Base-by-base conservation (phyloP, 2,329 filamentous ascomycete species). In the Aspergillus costaricaensis region DNA sequence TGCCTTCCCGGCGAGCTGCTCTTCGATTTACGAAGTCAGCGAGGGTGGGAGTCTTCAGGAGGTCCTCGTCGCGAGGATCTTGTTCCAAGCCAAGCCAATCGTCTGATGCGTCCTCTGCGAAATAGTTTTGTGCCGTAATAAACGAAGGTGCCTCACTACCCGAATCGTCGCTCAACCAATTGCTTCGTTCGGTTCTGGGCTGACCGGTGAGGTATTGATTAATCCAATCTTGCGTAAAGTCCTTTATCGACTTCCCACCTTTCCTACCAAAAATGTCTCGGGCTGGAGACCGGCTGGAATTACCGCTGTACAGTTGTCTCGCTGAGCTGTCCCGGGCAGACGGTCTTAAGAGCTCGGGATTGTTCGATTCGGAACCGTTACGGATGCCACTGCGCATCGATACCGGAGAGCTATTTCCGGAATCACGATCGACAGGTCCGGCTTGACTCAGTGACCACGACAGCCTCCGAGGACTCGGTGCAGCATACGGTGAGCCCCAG, bases 401-500 rank as follows among this genome's bases (percentile, higher is more conserved):
- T 55, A 65, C 66, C 32, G 75, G 74, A 43, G 77, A 79, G 65
- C 65, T 73, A 41, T 71, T 72, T 49, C 68, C 64, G 19, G 74
- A 76, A 47, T 63, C 70, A 55, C 63, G 68, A 56, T 72, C 71
- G 58, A 74, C 47, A 55, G 88, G 60, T 77, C 77, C 68, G 83
- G 85, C 74, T 63, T 76, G 76, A 64, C 73, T 76, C 43, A 76
- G 61, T 55, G 74, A 73, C 65, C 74, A 71, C 60, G 78, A 77
- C 23, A 77, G 67, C 65, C 73, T 72, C 54, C 77, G 74, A 54
- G 78, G 75, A 66, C 79, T 89, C 12, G 83, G 80, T 41, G 88
- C 84, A 58, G 90, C 88, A 78, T 96, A 96, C 21, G 93, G 93
- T 57, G 92, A 96, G 59, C 93, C 93, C 92, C 93, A 96, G 74